phyloP scores from a whole-genome alignment of 2,329 filamentous ascomycete genomes.

The Tothia fuscella region DNA sequence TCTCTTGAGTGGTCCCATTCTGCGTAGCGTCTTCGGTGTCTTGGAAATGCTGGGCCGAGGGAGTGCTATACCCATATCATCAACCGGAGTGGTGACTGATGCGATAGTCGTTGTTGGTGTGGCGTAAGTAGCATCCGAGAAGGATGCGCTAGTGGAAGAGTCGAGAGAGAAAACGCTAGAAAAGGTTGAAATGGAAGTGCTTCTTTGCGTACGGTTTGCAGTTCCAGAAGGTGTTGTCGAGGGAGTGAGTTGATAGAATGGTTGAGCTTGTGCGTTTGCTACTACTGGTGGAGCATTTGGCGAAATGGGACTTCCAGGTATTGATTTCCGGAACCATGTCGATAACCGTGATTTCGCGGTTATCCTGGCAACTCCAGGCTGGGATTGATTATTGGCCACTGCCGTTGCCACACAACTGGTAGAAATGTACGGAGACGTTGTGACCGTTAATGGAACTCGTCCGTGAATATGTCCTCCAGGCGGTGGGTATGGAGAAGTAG shows the following conservation, averaged over 20 bases:
- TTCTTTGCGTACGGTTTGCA: not conserved
- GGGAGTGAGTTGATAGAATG: slow-evolving; percentile 5
- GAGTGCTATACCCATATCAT: not conserved
- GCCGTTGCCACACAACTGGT: not conserved
- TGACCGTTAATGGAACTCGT: not conserved
- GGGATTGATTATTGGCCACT: not conserved
- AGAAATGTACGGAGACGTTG: not conserved
- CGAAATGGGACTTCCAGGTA: not conserved
- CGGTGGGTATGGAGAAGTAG: slow-evolving; percentile 1
- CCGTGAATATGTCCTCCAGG: too few species aligned
- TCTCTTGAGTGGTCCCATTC: not conserved
- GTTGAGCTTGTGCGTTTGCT: too few species aligned
- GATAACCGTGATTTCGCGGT: slow-evolving; percentile 4
- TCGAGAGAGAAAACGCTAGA: not conserved
- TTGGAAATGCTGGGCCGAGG: slow-evolving; percentile 5
- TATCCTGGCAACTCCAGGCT: too few species aligned
- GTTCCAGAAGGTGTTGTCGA: not conserved
- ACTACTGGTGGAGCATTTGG: too few species aligned
- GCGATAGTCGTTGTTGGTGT: slow-evolving; percentile 5
- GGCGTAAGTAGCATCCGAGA: not conserved
- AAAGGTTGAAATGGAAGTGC: not conserved
- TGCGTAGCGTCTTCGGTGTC: not conserved
- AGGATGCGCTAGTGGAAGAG: not conserved
- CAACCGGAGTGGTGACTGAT: not conserved
- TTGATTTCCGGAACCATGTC: not conserved